Percentiles rank a stretch among this genome's conserved stretches.
phyloP scores from a whole-genome alignment of 1,139 yeast species.

The Kurtzmaniella quercitrusa region DNA sequence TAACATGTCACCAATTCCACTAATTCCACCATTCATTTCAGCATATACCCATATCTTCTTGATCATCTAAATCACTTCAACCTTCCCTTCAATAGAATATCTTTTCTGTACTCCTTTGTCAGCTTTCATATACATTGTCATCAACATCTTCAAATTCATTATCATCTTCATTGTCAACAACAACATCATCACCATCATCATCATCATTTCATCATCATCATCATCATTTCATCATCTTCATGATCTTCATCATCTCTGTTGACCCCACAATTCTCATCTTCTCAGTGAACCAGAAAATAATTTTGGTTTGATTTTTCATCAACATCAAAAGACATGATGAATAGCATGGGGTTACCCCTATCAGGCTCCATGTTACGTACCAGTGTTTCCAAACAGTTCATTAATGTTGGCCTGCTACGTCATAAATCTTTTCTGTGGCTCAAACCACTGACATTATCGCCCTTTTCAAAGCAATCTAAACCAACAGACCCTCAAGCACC shows the following conservation, averaged over 20 bases:
- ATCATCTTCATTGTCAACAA: too few relatives aligned
- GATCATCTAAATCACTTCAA: too few relatives aligned
- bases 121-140: too few relatives aligned
- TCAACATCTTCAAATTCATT: too few relatives aligned
- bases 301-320: background rate
- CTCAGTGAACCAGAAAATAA: background rate
- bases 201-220: too few relatives aligned
- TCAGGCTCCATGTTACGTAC: background rate
- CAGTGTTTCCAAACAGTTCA: background rate
- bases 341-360: background rate
- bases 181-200: too few relatives aligned
- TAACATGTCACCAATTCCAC: too few relatives aligned
- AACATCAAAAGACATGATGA: background rate
- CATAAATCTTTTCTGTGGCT: constrained; percentile 1
- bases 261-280: background rate
- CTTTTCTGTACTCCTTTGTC: too few relatives aligned
- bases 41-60: too few relatives aligned
- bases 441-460: constrained; percentile 1
- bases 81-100: too few relatives aligned
- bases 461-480: background rate
- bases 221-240: too few relatives aligned
- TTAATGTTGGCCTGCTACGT: background rate
- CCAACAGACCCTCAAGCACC: background rate
- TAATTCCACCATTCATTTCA: too few relatives aligned
- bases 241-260: background rate